Evolutionary conservation across 2,329 filamentous ascomycete genomes (phyloP), one percentile per base, ranked within the genome.

Genomic region (Paecilomyces fulvus): DNA sequence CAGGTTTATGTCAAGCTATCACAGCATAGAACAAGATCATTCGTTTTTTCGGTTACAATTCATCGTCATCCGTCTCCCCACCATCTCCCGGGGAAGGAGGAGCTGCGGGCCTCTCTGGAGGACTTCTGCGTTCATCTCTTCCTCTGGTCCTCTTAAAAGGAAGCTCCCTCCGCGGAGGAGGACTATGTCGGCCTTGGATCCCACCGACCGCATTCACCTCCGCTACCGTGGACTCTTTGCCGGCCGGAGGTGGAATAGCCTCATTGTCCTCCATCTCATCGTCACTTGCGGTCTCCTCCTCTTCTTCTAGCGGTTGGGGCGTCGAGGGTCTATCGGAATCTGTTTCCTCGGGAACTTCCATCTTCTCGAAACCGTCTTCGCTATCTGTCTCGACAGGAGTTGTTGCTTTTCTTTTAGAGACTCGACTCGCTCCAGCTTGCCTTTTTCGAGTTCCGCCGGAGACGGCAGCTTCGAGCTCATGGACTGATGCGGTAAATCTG

Each of bases 61-160:
- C 74, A 64, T 77, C 74, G 58, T 76, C 74, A 56, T 74, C 73
- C 9, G 70, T 73, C 53, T 72, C 72, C 20, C 71, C 37, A 20
- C 17, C 37, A 43, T 43, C 37, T 10, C 7, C 37, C 17, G 37
- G 37, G 17, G 37, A 43, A 43, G 37, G 37, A 43, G 14, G 37
- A 43, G n/a, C n/a, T 43, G 37, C 14, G 1, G 37, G 37, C n/a
- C 14, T 17, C 14, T n/a, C n/a, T 20, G 51, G 28, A 25, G 51
- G 10, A 25, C 51, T 59, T 43, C 10, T 17, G 37, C 6, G 14
- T 43, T 43, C 14, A 43, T 20, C 37, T 17, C 6, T 43, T 17
- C 5, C 37, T 43, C 8, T 43, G 56, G 58, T 65, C 56, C 62
- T 68, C 1, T 60, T 57, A 60, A 78, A 78, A 0, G 76, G 75